Evolutionary conservation across 805 yeast genomes (phyloP).

Genomic region (Torulaspora gathmanii): DNA sequence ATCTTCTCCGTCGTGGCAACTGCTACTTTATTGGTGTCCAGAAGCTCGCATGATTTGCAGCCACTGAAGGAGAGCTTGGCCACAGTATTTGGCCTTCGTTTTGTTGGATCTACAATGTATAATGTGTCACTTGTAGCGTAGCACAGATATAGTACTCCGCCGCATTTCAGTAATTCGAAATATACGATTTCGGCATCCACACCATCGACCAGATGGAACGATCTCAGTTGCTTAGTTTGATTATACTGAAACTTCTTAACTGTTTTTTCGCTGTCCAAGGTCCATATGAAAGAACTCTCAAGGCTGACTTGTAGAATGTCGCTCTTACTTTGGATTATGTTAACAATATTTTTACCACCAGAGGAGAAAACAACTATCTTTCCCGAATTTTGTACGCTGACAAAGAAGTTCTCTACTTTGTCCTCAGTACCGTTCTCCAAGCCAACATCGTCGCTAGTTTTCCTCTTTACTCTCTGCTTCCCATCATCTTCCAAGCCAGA

Average conservation of each 20-base stretch:
- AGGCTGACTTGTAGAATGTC: slow-evolving; percentile 38
- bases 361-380: slow-evolving; percentile 33
- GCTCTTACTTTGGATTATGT: slow-evolving; percentile 35
- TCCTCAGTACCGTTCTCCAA: neutral
- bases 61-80: slow-evolving; percentile 22
- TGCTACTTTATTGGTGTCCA: slow-evolving; percentile 22
- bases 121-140: slow-evolving; percentile 41
- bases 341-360: slow-evolving; percentile 35
- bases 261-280: slow-evolving; percentile 30
- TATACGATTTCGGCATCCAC: slow-evolving; percentile 30
- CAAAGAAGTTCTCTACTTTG: slow-evolving; percentile 25
- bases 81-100: slow-evolving; percentile 32
- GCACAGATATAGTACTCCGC: slow-evolving; percentile 26
- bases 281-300: slow-evolving; percentile 35
- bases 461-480: slow-evolving; percentile 23
- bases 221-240: slow-evolving; percentile 34
- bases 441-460: slow-evolving; percentile 18
- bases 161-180: slow-evolving; percentile 25
- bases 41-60: slow-evolving; percentile 17
- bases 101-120: slow-evolving; percentile 59
- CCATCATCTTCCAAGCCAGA: slow-evolving; percentile 3
- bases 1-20: slow-evolving; percentile 22
- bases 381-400: slow-evolving; percentile 31
- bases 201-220: slow-evolving; percentile 35
- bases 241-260: slow-evolving; percentile 34